phyloP scores from a whole-genome alignment of 805 yeast genomes.

The Diddensiella transvaalensis region DNA sequence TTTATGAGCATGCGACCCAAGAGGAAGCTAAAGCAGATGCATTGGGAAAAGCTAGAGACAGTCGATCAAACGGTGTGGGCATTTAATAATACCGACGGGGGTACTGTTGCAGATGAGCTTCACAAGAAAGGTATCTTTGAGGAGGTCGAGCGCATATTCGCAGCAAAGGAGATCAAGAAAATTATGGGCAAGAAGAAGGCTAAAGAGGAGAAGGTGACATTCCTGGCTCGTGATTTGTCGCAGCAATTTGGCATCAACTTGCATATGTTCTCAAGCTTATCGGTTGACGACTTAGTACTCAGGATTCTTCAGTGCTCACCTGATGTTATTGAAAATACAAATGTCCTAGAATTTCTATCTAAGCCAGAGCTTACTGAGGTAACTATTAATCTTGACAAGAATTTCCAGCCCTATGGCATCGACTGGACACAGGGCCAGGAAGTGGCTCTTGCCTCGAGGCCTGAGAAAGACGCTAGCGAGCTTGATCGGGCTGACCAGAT shows the following conservation, averaged over 20 bases:
- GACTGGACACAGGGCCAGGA: slow-evolving; percentile 55
- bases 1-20: slow-evolving; percentile 48
- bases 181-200: slow-evolving; percentile 42
- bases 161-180: slow-evolving; percentile 67
- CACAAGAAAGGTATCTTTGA: slow-evolving; percentile 73
- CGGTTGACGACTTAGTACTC: slow-evolving; percentile 64
- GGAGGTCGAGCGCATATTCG: slow-evolving; percentile 83
- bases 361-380: slow-evolving; percentile 74
- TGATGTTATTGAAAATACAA: slow-evolving; percentile 63
- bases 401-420: slow-evolving; percentile 74
- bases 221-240: slow-evolving; percentile 77
- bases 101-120: slow-evolving; percentile 55
- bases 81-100: slow-evolving; percentile 26
- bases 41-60: slow-evolving; percentile 90
- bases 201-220: slow-evolving; percentile 56
- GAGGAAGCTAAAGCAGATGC: slow-evolving; percentile 84
- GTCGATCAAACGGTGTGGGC: slow-evolving; percentile 88
- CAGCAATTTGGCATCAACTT: slow-evolving; percentile 95
- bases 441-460: slow-evolving; percentile 28
- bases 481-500: slow-evolving; percentile 85
- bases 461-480: slow-evolving; percentile 70
- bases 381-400: slow-evolving; percentile 64
- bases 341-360: slow-evolving; percentile 80
- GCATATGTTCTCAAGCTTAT: slow-evolving; percentile 62
- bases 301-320: slow-evolving; percentile 73